Evolutionary conservation across 192 early-diverging fungal species (phyloP).

Genomic region (Chytriomyces sp.): DNA sequence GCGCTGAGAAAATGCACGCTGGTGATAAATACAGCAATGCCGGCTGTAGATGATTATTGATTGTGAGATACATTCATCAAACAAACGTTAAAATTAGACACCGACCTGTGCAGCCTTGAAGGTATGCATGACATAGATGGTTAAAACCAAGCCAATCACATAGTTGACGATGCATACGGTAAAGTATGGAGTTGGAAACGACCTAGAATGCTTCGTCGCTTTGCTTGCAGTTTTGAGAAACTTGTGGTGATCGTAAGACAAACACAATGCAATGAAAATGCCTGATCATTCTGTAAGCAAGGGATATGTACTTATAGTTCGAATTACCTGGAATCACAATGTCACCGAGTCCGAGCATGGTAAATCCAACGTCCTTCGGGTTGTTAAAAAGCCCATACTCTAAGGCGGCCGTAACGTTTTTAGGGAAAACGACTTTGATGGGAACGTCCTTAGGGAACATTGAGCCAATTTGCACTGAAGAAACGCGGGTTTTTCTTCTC

Average conservation of each 20-base stretch:
- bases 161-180: slow-evolving; percentile 79
- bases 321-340: slow-evolving; percentile 90
- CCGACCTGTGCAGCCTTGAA: slow-evolving; percentile 90
- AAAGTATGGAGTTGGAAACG: slow-evolving; percentile 89
- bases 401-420: slow-evolving; percentile 56
- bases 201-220: slow-evolving; percentile 52
- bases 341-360: slow-evolving; percentile 95
- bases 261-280: slow-evolving; percentile 88
- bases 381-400: slow-evolving; percentile 45
- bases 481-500: too few relatives aligned
- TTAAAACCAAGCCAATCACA: slow-evolving; percentile 79
- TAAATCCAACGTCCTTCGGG: slow-evolving; percentile 53
- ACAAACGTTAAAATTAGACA: background rate
- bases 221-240: slow-evolving; percentile 62
- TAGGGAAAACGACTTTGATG: slow-evolving; percentile 92
- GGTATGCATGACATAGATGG: slow-evolving; percentile 90
- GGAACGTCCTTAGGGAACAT: too few relatives aligned
- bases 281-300: slow-evolving; percentile 49
- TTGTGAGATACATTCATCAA: too few relatives aligned
- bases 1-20: slow-evolving; percentile 86
- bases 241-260: slow-evolving; percentile 84
- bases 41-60: slow-evolving; percentile 52
- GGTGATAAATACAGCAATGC: slow-evolving; percentile 96
- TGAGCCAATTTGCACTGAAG: too few relatives aligned
- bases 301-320: background rate